These are phyloP conservation scores for Peziza echinospora DNA, from an alignment of 495 filamentous ascomycete species.

Conservation along the genomic window DNA sequence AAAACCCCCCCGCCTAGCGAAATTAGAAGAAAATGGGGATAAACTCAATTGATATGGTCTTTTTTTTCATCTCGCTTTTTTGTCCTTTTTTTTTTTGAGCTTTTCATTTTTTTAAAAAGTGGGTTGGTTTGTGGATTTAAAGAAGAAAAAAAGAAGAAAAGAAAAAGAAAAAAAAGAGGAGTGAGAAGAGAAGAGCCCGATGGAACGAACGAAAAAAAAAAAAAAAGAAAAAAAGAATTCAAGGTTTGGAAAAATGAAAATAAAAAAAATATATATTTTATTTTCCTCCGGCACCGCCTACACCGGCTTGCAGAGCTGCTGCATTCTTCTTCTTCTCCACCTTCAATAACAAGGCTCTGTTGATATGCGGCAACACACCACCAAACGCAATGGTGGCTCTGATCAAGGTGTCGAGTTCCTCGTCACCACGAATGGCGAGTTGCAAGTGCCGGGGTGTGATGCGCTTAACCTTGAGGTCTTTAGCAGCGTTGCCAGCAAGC, in stretches of 20 bases:
- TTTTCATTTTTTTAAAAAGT: no score
- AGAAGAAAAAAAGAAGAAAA: not conserved
- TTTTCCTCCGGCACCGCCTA: not conserved
- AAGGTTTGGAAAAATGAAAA: not conserved
- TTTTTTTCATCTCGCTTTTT: no score
- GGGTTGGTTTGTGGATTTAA: no score
- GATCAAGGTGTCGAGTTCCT: slow-evolving; percentile 93
- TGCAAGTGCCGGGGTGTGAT: slow-evolving; percentile 97
- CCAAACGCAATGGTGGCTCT: slow-evolving; percentile 95
- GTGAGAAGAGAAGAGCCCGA: not conserved
- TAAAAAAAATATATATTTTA: not conserved
- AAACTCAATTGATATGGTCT: no score
- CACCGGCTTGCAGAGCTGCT: slow-evolving; percentile 1
- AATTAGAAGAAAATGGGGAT: no score
- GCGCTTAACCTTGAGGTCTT: slow-evolving; percentile 99
- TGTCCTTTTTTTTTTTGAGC: no score
- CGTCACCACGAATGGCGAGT: slow-evolving; percentile 93
- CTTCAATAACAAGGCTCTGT: slow-evolving; percentile 89
- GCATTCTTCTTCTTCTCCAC: slow-evolving; percentile 98
- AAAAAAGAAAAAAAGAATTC: not conserved
- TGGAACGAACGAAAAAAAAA: not conserved
- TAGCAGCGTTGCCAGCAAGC: slow-evolving; percentile 91
- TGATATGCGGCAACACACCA: slow-evolving; percentile 97
- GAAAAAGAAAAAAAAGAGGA: not conserved
- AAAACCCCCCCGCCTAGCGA: no score